Evolutionary conservation across 2,329 filamentous ascomycete genomes (phyloP), one percentile per base, ranked within the genome.

Genomic region (Aspergillus nomiae): DNA sequence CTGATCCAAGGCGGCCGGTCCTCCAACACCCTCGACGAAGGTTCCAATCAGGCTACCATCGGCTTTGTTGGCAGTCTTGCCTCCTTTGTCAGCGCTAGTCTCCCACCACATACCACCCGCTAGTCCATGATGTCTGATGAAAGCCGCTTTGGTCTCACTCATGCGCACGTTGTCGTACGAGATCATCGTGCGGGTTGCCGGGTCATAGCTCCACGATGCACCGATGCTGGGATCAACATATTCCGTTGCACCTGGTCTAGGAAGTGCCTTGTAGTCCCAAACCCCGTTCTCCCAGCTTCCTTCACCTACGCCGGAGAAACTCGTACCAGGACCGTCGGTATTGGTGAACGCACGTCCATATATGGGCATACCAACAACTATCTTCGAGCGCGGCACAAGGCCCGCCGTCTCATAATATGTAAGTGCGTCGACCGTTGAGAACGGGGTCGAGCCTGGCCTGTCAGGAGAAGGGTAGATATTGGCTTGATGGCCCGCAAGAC

Each of bases 21-120:
- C 76, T n/a, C 75, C 73, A 50, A 77, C 67, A 9, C 72, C 71
- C 26, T 79, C 76, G 12, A 79, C 73, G 65, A 80, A 80, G 10
- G 85, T 88, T 4, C 79, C 82, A 58, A 94, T 93, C 73, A 97
- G 74, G 68, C 91, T 94, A 0, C 84, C 81, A 32, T 78, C 73
- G 8, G 69, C 68, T 55, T 74, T 71, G 54, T 72, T 71, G 7
- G 73, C 77, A 26, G 63, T 62, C 46, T 77, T 80, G 0, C 87
- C 89, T 9, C 82, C 78, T 73, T 88, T 89, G 75, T 97, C 94
- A 4, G 87, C 90, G 71, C 90, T 94, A 70, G 88, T 91, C 81
- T 97, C 94, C 92, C 92, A 95, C 92, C 93, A 97, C 94, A 97
- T 97, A 24, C 86, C 92, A n/a, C 94, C 94, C 14, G 93, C 94